phyloP scores from a whole-genome alignment of 495 filamentous ascomycete species.

The Penicillium soppii region DNA sequence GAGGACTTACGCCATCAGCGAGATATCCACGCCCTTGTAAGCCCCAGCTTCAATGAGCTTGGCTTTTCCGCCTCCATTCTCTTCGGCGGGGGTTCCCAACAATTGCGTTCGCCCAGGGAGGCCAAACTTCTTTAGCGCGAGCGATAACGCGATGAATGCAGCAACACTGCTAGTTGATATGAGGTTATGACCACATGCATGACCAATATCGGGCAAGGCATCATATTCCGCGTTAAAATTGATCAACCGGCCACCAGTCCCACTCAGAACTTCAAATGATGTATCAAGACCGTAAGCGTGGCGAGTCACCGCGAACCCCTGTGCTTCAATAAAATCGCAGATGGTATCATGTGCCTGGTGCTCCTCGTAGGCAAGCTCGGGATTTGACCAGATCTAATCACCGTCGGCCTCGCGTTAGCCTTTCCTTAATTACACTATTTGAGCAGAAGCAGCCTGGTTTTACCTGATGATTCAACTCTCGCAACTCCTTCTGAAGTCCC shows the following conservation, averaged over 20 bases:
- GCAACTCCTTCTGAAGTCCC: slow-evolving; percentile 22
- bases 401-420: neutral
- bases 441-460: neutral
- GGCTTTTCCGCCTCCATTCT: slow-evolving; percentile 69
- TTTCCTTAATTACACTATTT: neutral
- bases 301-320: slow-evolving; percentile 57
- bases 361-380: slow-evolving; percentile 59
- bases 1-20: slow-evolving; percentile 56
- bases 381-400: slow-evolving; percentile 58
- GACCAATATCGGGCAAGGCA: slow-evolving; percentile 58
- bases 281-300: slow-evolving; percentile 45
- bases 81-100: slow-evolving; percentile 71
- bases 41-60: slow-evolving; percentile 62
- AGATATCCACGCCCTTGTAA: slow-evolving; percentile 64
- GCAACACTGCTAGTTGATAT: slow-evolving; percentile 63
- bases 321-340: slow-evolving; percentile 52
- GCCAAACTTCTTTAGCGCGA: slow-evolving; percentile 42
- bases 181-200: slow-evolving; percentile 70
- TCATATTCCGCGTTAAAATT: slow-evolving; percentile 54
- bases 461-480: slow-evolving; percentile 31
- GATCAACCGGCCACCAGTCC: slow-evolving; percentile 40
- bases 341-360: slow-evolving; percentile 57
- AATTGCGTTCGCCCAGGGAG: slow-evolving; percentile 59
- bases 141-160: slow-evolving; percentile 56
- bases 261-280: slow-evolving; percentile 37